phyloP scores from a whole-genome alignment of 164 flowering plant species.

The Aristolochia fimbriata region DNA sequence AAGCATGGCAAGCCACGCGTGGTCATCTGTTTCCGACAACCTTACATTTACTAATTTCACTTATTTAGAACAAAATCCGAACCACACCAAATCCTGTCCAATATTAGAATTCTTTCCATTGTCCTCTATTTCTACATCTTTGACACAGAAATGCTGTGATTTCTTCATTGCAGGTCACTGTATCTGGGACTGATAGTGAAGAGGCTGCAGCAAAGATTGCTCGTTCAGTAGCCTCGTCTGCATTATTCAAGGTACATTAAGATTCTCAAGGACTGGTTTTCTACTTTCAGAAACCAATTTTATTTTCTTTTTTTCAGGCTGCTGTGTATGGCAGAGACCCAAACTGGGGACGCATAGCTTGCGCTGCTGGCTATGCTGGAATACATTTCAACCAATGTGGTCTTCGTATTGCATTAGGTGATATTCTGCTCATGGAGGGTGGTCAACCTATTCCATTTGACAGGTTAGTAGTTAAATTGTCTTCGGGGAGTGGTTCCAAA shows the following conservation, averaged over 20 bases:
- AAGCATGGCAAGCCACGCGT: too few relatives aligned
- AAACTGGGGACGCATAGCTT: constrained; percentile 98
- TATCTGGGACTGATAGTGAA: constrained; percentile 64
- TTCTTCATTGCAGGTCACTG: constrained; percentile 44
- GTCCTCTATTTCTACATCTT: too few relatives aligned
- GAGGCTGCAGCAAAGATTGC: constrained; percentile 89
- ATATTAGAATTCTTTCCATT: too few relatives aligned
- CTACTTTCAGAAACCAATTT: background rate
- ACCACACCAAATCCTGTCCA: too few relatives aligned
- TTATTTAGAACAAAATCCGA: too few relatives aligned
- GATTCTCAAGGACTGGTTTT: constrained; percentile 2
- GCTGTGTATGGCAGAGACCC: constrained; percentile 98
- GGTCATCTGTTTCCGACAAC: too few relatives aligned
- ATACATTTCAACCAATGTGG: constrained; percentile 46
- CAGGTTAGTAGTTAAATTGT: constrained; percentile 25
- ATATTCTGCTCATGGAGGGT: constrained; percentile 72
- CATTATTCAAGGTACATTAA: constrained; percentile 58
- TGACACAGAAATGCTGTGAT: too few relatives aligned
- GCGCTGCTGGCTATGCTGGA: constrained; percentile 95
- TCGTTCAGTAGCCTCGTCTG: constrained; percentile 90
- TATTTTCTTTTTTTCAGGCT: constrained; percentile 45
- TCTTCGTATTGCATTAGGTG: constrained; percentile 72
- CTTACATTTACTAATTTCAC: too few relatives aligned
- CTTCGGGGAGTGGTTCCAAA: too few relatives aligned
- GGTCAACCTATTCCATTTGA: constrained; percentile 93